These are phyloP conservation scores for Malbranchea cinnamomea DNA, from an alignment of 2,329 filamentous ascomycete genomes.

Conservation along the genomic window DNA sequence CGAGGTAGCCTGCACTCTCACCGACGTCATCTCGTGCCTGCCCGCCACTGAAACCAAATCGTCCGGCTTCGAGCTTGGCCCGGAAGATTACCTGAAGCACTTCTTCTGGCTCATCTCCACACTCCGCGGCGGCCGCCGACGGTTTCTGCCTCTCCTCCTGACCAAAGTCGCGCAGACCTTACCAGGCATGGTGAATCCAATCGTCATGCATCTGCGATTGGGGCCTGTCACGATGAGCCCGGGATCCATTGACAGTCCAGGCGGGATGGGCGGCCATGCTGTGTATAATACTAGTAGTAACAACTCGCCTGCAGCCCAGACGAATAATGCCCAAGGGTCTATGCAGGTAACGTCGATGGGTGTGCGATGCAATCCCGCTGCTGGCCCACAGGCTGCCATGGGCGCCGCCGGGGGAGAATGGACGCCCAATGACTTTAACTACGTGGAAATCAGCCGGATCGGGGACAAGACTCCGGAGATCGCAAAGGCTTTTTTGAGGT, in stretches of 20 bases:
- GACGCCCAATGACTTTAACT: background rate
- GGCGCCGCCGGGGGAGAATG: background rate
- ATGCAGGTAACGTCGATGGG: too few relatives aligned
- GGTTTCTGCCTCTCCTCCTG: constrained; percentile 62
- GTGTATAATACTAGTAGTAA: background rate
- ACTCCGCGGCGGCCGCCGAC: constrained; percentile 59
- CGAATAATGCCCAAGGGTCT: too few relatives aligned
- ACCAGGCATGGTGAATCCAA: constrained; percentile 25
- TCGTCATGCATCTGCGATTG: constrained; percentile 10
- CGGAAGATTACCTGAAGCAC: constrained; percentile 58
- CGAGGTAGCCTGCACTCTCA: constrained; percentile 58
- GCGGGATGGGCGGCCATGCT: background rate
- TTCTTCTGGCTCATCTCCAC: constrained; percentile 52
- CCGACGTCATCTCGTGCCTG: constrained; percentile 53
- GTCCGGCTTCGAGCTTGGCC: constrained; percentile 49
- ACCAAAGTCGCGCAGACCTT: constrained; percentile 61
- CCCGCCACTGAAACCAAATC: constrained; percentile 45
- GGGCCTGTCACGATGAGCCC: background rate
- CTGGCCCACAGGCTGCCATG: too few relatives aligned
- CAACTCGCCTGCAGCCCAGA: too few relatives aligned
- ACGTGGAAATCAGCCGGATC: background rate
- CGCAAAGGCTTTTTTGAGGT: background rate
- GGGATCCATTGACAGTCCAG: too few relatives aligned
- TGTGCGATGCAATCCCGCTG: too few relatives aligned
- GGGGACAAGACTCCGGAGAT: background rate